Percentiles rank a stretch among this genome's conserved stretches.
Conservation (phyloP, 2,329 filamentous ascomycete genomes). For the Ceratocystis diversiconidia region DNA sequence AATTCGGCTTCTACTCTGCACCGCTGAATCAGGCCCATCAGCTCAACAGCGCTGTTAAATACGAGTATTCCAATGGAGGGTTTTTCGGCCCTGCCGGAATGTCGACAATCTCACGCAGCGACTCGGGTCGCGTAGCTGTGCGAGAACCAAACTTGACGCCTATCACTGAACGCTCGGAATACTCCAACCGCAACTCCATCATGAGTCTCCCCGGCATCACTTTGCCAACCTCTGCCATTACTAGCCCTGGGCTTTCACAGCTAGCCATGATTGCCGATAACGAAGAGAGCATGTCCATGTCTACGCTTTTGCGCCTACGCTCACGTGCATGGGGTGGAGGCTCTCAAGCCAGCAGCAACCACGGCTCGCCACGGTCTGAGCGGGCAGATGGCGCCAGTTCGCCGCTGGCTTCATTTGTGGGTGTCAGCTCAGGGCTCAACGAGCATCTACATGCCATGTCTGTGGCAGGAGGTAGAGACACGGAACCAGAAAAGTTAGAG, state of each 20-base stretch:
- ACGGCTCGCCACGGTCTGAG: conserved; percentile 37
- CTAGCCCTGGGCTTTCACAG: conserved; percentile 64
- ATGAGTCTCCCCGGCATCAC: conserved; percentile 54
- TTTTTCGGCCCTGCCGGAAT: conserved; percentile 67
- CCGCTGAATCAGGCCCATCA: conserved; percentile 33
- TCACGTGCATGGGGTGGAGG: conserved; percentile 68
- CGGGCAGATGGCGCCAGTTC: conserved; percentile 35
- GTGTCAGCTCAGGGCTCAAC: conserved; percentile 11
- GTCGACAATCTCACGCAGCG: conserved; percentile 44
- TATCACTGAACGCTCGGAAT: conserved; percentile 91
- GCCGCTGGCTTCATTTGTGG: conserved; percentile 23
- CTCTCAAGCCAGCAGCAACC: conserved; percentile 53
- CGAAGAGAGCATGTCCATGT: conserved; percentile 53
- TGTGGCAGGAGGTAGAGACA: not conserved
- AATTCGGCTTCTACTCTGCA: conserved; percentile 87
- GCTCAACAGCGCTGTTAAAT: conserved; percentile 31
- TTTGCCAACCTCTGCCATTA: conserved; percentile 28
- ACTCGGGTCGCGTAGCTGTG: conserved; percentile 59
- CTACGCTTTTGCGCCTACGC: conserved; percentile 56
- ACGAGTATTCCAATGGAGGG: conserved; percentile 63
- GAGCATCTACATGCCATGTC: conserved; percentile 3
- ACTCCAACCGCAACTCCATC: conserved; percentile 84
- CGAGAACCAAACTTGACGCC: conserved; percentile 87
- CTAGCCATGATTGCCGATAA: conserved; percentile 50
- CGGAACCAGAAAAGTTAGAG: not conserved